Evolutionary conservation across 495 filamentous ascomycete species (phyloP), one percentile per base, ranked within the genome.

Genomic region (Trichocladium antarcticum): DNA sequence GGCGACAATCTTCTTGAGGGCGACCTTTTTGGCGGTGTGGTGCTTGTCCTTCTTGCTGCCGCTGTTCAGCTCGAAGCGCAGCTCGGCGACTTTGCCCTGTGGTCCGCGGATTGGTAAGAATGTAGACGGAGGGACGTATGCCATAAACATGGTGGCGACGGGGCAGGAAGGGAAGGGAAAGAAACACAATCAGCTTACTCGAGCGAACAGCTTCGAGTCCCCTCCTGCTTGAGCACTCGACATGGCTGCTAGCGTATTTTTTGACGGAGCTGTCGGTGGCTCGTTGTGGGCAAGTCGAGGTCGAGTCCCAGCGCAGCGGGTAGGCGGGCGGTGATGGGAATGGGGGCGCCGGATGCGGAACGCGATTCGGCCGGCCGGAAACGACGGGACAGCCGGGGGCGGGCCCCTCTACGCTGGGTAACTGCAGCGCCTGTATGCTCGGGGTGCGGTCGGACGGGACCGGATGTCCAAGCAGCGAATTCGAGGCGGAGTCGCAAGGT

Each of bases 21-120:
- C 90, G 62, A 95, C 95, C 78, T 97, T 97, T 75, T 97, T 99
- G 55, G 84, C 80, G 36, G 87, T 82, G 65, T 85, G 82, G 72
- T 95, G 95, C 76, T 97, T 99, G 75, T 99, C 92, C 72, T 96
- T 97, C 74, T 89, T 95, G 63, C 87, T 86, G 57, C 86, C 85
- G 69, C 82, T 87, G 66, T 87, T 87, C 65, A 99, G 78, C 75
- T 99, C 92, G 52, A 82, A 77, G 64, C 93, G 88, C 60, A 99
- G 77, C 77, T 99, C 92, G 53, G 92, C 89, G 52, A 96, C 92
- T 80, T 97, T 99, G 72, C 92, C 92, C 92, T 99, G 82, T 73
- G 67, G 50, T 46, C 51, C 67, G 51, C 59, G 62, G 48, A 66
- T 56, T 53, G 57, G 69, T 70, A 58, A 68, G 68, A 63, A 59